Conservation (phyloP, 225 moss, liverwort and hornwort genomes). For the Straminergon stramineum region DNA sequence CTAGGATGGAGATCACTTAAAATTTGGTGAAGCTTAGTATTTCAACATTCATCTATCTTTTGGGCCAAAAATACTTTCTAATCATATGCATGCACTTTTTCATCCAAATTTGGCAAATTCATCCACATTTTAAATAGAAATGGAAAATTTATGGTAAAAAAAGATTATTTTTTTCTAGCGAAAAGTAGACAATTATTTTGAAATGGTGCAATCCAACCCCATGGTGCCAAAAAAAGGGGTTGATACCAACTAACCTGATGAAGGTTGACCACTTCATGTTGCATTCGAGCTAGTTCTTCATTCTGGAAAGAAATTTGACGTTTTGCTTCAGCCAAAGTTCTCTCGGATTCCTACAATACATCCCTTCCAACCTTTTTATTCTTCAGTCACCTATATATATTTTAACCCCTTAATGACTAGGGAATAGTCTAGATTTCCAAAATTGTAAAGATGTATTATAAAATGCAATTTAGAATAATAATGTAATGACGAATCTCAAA, state of each 20-base stretch:
- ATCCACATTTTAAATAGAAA: too few species aligned
- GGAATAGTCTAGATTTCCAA: rapidly evolving
- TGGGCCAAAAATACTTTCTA: too few species aligned
- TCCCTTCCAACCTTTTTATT: background rate
- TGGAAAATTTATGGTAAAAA: too few species aligned
- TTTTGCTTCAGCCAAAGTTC: background rate
- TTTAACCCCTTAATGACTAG: background rate
- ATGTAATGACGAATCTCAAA: background rate
- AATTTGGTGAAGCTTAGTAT: too few species aligned
- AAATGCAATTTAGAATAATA: background rate
- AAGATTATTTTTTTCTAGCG: too few species aligned
- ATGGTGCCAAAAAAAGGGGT: too few species aligned
- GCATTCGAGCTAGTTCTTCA: background rate
- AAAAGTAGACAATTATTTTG: too few species aligned
- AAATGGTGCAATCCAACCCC: too few species aligned
- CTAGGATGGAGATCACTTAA: too few species aligned
- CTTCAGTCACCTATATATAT: background rate
- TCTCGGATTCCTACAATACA: constrained; percentile 6
- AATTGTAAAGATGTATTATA: background rate
- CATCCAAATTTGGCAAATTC: too few species aligned
- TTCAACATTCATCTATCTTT: too few species aligned
- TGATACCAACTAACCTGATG: background rate
- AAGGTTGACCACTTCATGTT: background rate
- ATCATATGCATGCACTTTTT: too few species aligned
- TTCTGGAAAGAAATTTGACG: background rate